Conservation (phyloP, 768 basidiomycete genomes). For the Lanmaoa rubissima region DNA sequence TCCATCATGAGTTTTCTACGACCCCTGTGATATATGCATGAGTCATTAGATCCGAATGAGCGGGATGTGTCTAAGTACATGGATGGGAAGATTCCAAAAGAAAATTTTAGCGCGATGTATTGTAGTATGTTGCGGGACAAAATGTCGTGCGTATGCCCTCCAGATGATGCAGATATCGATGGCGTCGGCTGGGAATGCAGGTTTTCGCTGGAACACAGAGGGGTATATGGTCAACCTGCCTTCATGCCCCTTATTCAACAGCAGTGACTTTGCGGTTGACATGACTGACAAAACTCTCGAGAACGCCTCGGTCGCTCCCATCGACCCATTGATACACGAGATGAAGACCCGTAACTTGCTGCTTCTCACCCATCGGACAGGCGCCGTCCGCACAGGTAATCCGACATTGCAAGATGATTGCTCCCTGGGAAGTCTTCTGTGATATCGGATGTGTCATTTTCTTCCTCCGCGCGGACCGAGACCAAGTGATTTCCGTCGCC, state of each 20-base stretch:
- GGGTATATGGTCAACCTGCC: too few relatives aligned
- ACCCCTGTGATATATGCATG: too few relatives aligned
- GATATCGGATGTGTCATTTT: conserved; percentile 21
- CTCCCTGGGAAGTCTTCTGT: neutral
- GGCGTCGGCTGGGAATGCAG: too few relatives aligned
- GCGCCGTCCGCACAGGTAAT: conserved; percentile 22
- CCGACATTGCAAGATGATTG: conserved; percentile 22
- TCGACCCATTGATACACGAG: conserved; percentile 58
- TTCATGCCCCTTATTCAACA: neutral
- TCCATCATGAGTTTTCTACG: too few relatives aligned
- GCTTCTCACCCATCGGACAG: conserved; percentile 14
- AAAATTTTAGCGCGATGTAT: neutral
- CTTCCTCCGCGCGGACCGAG: conserved; percentile 60
- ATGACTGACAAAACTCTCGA: conserved; percentile 71
- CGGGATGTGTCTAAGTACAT: too few relatives aligned
- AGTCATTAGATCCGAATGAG: too few relatives aligned
- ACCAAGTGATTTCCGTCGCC: conserved; percentile 55
- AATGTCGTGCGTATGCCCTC: neutral
- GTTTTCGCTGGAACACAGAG: too few relatives aligned
- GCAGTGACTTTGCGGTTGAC: conserved; percentile 47
- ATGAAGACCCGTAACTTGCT: conserved; percentile 2
- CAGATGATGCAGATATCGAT: neutral
- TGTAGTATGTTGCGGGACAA: neutral
- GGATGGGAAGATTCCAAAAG: too few relatives aligned
- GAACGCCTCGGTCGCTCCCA: conserved; percentile 54